Evolutionary conservation across 768 basidiomycete genomes (phyloP), one percentile per base, ranked within the genome.

Genomic region (Cystobasidium onofrii): DNA sequence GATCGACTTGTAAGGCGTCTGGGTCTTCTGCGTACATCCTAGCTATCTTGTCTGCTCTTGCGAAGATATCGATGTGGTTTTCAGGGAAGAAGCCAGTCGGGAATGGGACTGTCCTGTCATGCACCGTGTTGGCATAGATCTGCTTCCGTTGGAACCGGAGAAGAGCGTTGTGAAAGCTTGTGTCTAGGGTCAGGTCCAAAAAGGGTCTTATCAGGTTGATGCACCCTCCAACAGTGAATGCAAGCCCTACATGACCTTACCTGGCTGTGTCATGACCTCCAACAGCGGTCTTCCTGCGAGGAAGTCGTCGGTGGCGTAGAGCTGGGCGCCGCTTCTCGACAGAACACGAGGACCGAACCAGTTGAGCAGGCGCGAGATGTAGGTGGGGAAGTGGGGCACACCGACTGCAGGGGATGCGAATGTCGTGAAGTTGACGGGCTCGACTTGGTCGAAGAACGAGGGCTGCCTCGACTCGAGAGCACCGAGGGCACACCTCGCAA

Each of bases 391-490:
- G 77, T 83, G 82, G 2, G 87, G 87, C 7, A 91, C 84, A 17
- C 92, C 92, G 46, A 92, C 83, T 75, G 91, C 88, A 0, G 92
- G 92, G 0, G 91, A 90, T 1, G 91, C 90, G 63, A 93, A 82
- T 0, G 91, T 90, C 67, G 86, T 86, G 80, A 93, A 94, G 80
- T 91, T 91, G 67, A 90, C 84, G 0, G 91, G 90, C 33, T 82
- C 81, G 52, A 92, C 84, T 1, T 83, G 81, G 1, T 87, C 83
- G 78, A 94, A 94, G 83, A 92, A 91, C 55, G 54, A 77, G 10
- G 70, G 74, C 17, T 23, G 80, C 83, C 77, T 73, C 4, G 71
- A 64, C 13, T 78, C 73, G 55, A 79, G 77, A 3, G 78, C 87
- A 85, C 89, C 91, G 64, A 92, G 82, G 44, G 88, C 84, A 80